phyloP scores from a whole-genome alignment of 73 alveolate species.

The Paramecium caudatum region DNA sequence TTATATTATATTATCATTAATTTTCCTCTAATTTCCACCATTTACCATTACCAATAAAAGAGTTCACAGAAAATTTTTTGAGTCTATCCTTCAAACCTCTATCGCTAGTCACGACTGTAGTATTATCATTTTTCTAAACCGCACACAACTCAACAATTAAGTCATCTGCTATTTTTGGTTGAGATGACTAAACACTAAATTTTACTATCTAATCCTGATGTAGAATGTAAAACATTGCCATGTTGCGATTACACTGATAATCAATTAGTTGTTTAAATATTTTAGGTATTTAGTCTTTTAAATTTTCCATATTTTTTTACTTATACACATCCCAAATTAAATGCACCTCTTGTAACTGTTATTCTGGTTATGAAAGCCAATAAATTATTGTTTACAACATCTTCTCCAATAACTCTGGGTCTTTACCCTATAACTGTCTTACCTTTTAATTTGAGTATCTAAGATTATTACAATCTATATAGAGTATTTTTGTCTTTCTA shows the following conservation, averaged over 20 bases:
- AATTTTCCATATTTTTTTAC: neutral
- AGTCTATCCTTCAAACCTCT: slow-evolving; percentile 64
- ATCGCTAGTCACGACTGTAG: slow-evolving; percentile 62
- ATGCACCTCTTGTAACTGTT: slow-evolving; percentile 29
- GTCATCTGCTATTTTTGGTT: slow-evolving; percentile 44
- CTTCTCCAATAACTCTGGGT: neutral
- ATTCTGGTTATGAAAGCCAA: neutral
- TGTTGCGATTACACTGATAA: no score
- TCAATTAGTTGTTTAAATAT: no score
- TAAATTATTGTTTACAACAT: neutral
- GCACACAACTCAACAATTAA: neutral
- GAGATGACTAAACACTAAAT: neutral
- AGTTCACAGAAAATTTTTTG: neutral
- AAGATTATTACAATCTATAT: slow-evolving; percentile 39
- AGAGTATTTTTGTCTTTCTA: neutral
- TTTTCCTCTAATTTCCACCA: slow-evolving; percentile 62
- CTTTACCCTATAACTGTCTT: neutral
- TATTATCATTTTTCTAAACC: neutral
- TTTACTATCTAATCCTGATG: no score
- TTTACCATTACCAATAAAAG: slow-evolving; percentile 51
- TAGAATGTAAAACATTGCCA: no score
- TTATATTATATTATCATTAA: no score
- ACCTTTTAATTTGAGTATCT: neutral
- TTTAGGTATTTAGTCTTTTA: neutral
- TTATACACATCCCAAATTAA: slow-evolving; percentile 58